A percentile compares a stretch with the other conserved stretches of the same genome.
These are phyloP conservation scores for Cynara cardunculus DNA, from an alignment of 129 eudicot species.

Conservation along the genomic window DNA sequence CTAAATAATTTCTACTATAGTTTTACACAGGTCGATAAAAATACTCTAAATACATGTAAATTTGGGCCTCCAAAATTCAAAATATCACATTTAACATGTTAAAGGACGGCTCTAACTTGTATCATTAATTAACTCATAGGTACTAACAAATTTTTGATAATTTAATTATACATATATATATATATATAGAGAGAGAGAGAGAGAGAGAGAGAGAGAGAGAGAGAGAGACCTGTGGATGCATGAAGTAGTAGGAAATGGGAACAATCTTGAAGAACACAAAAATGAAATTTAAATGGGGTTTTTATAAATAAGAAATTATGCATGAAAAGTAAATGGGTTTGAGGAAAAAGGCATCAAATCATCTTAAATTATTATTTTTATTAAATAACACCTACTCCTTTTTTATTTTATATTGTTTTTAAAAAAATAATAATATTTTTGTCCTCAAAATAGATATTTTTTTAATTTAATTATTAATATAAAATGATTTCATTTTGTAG, in stretches of 20 bases:
- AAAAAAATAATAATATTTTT: neutral
- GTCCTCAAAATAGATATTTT: too few species aligned
- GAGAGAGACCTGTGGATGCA: slow-evolving; percentile 1
- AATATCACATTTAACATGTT: too few species aligned
- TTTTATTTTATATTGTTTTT: neutral
- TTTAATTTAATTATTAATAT: too few species aligned
- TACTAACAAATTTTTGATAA: too few species aligned
- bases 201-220: neutral
- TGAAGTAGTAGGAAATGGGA: neutral
- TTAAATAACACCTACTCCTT: neutral
- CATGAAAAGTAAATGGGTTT: neutral
- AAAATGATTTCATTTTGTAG: neutral
- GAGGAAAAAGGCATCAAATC: neutral
- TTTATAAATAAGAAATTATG: slow-evolving; percentile 16
- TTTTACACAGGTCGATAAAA: too few species aligned
- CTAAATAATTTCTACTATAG: too few species aligned
- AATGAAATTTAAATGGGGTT: slow-evolving; percentile 10
- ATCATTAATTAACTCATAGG: too few species aligned
- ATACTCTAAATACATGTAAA: too few species aligned
- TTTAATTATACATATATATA: neutral
- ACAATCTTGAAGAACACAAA: slow-evolving; percentile 16
- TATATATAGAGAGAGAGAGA: neutral
- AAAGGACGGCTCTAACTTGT: too few species aligned
- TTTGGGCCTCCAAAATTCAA: too few species aligned
- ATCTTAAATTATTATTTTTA: neutral